A percentile compares a stretch with the other conserved stretches of the same genome.
Conservation (phyloP, 495 filamentous ascomycete genomes). For the Entonaema liquescens region DNA sequence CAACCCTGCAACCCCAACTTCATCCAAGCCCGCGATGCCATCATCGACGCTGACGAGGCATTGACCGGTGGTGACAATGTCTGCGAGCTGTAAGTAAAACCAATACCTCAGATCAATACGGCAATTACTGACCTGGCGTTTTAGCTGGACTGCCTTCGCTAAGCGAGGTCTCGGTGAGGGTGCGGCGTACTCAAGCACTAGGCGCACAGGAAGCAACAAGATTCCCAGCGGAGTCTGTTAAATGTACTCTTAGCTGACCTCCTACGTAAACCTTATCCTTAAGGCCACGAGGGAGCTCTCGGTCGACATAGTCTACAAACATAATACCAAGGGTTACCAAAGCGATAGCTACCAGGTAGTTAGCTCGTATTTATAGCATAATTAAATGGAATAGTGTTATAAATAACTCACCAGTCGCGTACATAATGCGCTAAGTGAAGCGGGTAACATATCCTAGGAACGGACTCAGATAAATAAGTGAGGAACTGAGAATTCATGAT, state of each 20-base stretch:
- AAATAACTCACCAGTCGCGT: not conserved
- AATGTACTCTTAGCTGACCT: not conserved
- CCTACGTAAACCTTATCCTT: not conserved
- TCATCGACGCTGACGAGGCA: slow-evolving; percentile 60
- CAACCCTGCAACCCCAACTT: slow-evolving; percentile 65
- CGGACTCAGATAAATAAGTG: not conserved
- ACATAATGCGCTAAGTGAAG: too few relatives aligned
- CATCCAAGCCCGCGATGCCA: slow-evolving; percentile 59
- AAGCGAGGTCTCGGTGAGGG: slow-evolving; percentile 58
- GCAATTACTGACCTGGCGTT: slow-evolving; percentile 7
- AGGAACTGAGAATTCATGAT: not conserved
- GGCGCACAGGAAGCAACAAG: slow-evolving; percentile 42
- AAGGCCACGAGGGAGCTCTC: not conserved
- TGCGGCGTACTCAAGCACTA: slow-evolving; percentile 41
- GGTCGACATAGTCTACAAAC: not conserved
- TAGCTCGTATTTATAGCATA: not conserved
- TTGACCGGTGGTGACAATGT: slow-evolving; percentile 60
- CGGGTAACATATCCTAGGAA: too few relatives aligned
- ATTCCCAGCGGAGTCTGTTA: slow-evolving; percentile 46
- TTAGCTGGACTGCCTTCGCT: slow-evolving; percentile 59
- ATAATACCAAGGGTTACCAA: not conserved
- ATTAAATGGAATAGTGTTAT: not conserved
- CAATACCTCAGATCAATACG: not conserved
- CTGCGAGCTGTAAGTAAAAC: slow-evolving; percentile 53
- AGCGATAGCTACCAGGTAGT: not conserved